Evolutionary conservation across 306 rosid species (phyloP), one percentile per base, ranked within the genome.

Genomic region (Sicyos baderoa): DNA sequence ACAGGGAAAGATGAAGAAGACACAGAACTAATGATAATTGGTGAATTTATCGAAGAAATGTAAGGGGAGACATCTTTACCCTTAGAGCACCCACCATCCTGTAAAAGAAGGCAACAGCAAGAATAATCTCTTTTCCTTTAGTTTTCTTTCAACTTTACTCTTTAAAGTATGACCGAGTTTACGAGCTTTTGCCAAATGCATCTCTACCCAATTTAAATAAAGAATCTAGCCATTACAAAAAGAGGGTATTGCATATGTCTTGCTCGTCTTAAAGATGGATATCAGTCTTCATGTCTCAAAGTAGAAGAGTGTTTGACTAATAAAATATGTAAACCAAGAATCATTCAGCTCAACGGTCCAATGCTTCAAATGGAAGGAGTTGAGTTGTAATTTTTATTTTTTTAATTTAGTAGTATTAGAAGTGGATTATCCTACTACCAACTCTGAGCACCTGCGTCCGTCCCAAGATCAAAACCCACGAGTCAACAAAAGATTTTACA

Each of bases 91-190:
- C 52, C 69, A 63, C 69, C 70, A 40, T 64, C 32, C 40, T 47
- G 21, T 13, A 66, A 66, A 66, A 66, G 70, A 64, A 64, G 35
- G 35, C 35, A 64, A 40, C 70, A 44, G 71, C 71, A 47, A 66
- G 54, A 66, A 66, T 64, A 42, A 66, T 66, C 37, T 66, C 54
- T 22, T 66, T 66, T 66, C 52, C 71, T 66, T 47, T 14, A 14
- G 37, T 23, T 47, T 47, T 66, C 51, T 3, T 61, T 37, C 50
- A 61, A 61, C 68, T 61, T 37, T 61, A 61, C 49, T 61, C 68
- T 37, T 49, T 61, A 37, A 44, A 17, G 10, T 22, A 40, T 40
- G 45, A 37, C 45, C 10, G 45, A 40, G 11, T 9, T 40, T 7
- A 40, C 45, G 2, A 40, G 45, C 2, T 40, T 40, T 40, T 40